phyloP scores from a whole-genome alignment of 202 grass and related monocot species.

The Carex sylvatica region DNA sequence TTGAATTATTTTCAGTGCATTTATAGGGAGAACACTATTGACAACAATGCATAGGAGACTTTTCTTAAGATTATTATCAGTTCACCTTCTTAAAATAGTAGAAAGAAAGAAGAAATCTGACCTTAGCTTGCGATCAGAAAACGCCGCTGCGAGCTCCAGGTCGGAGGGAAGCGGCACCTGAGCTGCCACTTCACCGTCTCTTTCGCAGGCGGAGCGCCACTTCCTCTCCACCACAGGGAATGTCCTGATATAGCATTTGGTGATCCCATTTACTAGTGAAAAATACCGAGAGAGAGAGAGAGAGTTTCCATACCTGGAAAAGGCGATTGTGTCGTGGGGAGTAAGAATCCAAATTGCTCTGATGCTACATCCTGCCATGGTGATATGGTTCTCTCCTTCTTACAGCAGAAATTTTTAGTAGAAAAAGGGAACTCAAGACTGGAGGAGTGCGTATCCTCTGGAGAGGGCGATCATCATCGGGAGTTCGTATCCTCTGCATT shows the following conservation, averaged over 20 bases:
- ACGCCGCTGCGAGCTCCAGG: conserved; percentile 58
- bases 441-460: not conserved
- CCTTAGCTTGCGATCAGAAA: conserved; percentile 67
- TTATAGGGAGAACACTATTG: too few relatives aligned
- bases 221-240: conserved; percentile 87
- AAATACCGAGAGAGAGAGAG: conserved; percentile 5
- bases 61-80: not conserved
- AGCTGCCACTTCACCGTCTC: not conserved
- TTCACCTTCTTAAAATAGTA: not conserved
- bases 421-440: not conserved
- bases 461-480: too few relatives aligned
- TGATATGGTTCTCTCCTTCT: not conserved
- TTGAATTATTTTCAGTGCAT: too few relatives aligned
- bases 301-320: conserved; percentile 53
- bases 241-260: conserved; percentile 27
- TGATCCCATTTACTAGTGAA: conserved; percentile 9
- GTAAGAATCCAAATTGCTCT: conserved; percentile 81
- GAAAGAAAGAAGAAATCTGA: not conserved
- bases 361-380: conserved; percentile 54
- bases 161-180: conserved; percentile 56
- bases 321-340: conserved; percentile 54
- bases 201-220: conserved; percentile 62
- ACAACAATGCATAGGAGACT: not conserved
- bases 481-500: too few relatives aligned
- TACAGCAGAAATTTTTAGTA: not conserved